Base-by-base conservation (phyloP, 164 flowering plant genomes). In the Tinospora cordifolia region DNA sequence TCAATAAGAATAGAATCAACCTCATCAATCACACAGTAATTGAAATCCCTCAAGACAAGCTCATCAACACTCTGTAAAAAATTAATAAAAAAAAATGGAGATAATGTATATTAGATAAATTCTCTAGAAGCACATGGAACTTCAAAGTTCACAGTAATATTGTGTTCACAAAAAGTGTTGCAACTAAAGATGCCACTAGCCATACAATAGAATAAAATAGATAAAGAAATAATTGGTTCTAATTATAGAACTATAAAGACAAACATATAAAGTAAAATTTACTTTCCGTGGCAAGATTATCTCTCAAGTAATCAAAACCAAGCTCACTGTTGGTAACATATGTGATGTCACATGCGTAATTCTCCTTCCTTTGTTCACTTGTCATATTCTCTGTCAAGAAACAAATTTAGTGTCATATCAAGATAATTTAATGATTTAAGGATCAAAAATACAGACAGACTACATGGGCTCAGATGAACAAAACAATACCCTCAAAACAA, bases 231-330 rank as follows among this genome's bases (percentile, higher is more conserved):
- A 24, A 54, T 24, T 2, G 27, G 19, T 0, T 24, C 3, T 22
- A 58, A 30, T 40, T 4, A 30, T 10, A 10, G 2, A 36, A 38
- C 54, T 65, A 39, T 26, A 72, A 39, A 74, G 3, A n/a, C 51
- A n/a, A 64, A 63, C 12, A 70, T 39, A 12, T 62, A 74, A 76
- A 62, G 74, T 47, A 80, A 75, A 75, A 83, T 79, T 76, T 83
- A 92, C 98, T 91, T 89, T 83, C 98, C 93, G 90, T 90, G 91
- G 99, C 97, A 82, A 92, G 99, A 84, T 94, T 94, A 71, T 94
- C 99, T 83, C 99, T 89, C 88, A 94, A 80, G 82, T 79, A 94
- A 83, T 94, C 99, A 81, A 94, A 94, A 70, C 99, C 99, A 73
- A 94, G 93, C 86, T 94, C 99, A 80, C 97, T 94, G 69, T 94